These are phyloP conservation scores for Biscutella laevigata DNA, from an alignment of 441 rosid genomes.

Conservation along the genomic window DNA sequence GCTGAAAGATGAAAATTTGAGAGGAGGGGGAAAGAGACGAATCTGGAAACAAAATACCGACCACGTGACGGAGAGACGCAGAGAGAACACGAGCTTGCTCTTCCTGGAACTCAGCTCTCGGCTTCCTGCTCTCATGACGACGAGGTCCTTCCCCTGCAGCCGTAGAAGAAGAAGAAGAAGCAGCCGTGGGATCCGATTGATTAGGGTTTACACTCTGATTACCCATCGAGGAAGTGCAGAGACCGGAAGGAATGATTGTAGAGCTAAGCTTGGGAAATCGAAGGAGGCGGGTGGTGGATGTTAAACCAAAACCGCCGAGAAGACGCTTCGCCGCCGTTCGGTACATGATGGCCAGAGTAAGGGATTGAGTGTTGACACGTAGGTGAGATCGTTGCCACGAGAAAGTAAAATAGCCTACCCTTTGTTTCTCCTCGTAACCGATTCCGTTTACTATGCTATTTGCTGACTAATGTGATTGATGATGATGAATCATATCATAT, in stretches of 20 bases:
- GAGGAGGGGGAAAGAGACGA: background rate
- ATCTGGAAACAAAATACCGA: constrained; percentile 18
- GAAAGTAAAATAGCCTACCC: too few relatives aligned
- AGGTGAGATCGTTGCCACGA: constrained; percentile 17
- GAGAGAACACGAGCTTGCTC: constrained; percentile 73
- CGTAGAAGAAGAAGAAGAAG: constrained; percentile 28
- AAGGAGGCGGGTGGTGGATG: constrained; percentile 14
- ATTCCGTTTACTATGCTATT: too few relatives aligned
- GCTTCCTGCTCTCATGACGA: constrained; percentile 36
- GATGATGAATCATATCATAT: too few relatives aligned
- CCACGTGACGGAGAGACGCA: constrained; percentile 80
- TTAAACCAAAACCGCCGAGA: constrained; percentile 15
- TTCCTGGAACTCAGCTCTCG: constrained; percentile 46
- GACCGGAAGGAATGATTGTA: constrained; percentile 18
- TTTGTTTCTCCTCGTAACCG: too few relatives aligned
- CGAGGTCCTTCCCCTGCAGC: constrained; percentile 30
- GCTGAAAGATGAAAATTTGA: background rate
- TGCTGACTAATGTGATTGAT: too few relatives aligned
- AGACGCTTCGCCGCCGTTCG: constrained; percentile 53
- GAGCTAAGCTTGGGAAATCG: constrained; percentile 21
- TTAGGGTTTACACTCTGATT: constrained; percentile 17
- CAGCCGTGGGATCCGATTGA: constrained; percentile 28
- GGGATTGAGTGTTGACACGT: constrained; percentile 9
- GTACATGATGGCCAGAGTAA: constrained; percentile 35
- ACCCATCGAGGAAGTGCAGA: constrained; percentile 28